phyloP scores from a whole-genome alignment of 805 yeast genomes.

The Lachancea sp. region DNA sequence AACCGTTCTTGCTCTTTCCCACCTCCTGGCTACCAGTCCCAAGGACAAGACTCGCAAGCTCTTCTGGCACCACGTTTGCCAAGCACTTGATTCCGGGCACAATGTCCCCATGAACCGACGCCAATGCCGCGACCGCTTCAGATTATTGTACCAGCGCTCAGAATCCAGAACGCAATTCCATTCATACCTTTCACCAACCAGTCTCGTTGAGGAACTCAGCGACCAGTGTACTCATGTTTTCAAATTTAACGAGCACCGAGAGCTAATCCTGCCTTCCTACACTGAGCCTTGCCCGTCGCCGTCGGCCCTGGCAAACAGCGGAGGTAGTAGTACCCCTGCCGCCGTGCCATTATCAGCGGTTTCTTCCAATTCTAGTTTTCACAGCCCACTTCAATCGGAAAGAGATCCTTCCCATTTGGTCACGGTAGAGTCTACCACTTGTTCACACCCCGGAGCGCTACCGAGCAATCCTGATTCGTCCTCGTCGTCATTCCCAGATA shows the following conservation, averaged over 20 bases:
- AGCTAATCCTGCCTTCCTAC: not conserved
- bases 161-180: slow-evolving; percentile 2
- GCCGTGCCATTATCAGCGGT: too few relatives aligned
- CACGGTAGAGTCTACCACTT: too few relatives aligned
- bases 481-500: too few relatives aligned
- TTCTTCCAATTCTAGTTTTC: too few relatives aligned
- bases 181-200: slow-evolving; percentile 1
- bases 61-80: slow-evolving; percentile 9
- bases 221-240: slow-evolving; percentile 4
- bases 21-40: not conserved
- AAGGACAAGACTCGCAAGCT: slow-evolving; percentile 1
- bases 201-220: slow-evolving; percentile 2
- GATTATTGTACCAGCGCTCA: slow-evolving; percentile 5
- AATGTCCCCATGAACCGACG: slow-evolving; percentile 6
- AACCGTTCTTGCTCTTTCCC: slow-evolving; percentile 3
- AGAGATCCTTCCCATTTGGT: too few relatives aligned
- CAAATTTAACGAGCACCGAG: slow-evolving; percentile 3
- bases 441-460: too few relatives aligned
- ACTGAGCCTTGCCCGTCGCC: not conserved
- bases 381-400: too few relatives aligned
- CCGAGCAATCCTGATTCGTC: too few relatives aligned
- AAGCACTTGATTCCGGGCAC: not conserved
- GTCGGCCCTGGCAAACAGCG: too few relatives aligned
- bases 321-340: too few relatives aligned
- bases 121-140: slow-evolving; percentile 10